phyloP scores from a whole-genome alignment of 495 filamentous ascomycete species.

The Xylaria telfairii region DNA sequence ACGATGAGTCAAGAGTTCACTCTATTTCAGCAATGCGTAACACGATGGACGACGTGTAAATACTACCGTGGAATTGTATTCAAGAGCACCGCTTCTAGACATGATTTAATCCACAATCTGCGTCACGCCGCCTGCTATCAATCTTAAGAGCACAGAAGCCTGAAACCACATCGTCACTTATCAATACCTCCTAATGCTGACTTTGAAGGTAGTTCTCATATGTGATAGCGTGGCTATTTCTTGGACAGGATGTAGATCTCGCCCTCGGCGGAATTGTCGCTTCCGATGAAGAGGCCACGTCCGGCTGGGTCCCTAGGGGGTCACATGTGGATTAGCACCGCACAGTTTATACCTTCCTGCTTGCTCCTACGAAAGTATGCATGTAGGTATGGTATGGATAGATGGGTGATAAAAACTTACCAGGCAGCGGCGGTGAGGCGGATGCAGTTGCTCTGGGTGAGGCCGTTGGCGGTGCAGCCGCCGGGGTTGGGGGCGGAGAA shows the following conservation, averaged over 20 bases:
- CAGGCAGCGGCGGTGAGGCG: slow-evolving; percentile 42
- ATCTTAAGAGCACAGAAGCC: neutral
- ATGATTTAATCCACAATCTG: neutral
- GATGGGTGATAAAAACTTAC: too few species aligned
- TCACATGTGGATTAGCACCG: neutral
- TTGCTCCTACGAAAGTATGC: neutral
- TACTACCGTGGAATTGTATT: neutral
- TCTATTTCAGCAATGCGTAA: neutral
- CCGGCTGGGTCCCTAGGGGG: slow-evolving; percentile 41
- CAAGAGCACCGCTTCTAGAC: neutral
- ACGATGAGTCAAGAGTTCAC: neutral
- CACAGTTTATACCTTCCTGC: neutral
- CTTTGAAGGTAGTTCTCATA: neutral
- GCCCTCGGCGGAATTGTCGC: slow-evolving; percentile 49
- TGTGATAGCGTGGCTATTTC: slow-evolving; percentile 10
- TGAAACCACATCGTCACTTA: neutral
- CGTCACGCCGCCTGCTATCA: neutral
- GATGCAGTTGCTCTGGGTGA: slow-evolving; percentile 47
- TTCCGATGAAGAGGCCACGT: slow-evolving; percentile 47
- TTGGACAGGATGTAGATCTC: slow-evolving; percentile 43
- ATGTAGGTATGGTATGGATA: too few species aligned
- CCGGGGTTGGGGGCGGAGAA: slow-evolving; percentile 41
- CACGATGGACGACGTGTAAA: neutral
- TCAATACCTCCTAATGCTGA: neutral
- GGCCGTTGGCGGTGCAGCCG: slow-evolving; percentile 47